Conservation (phyloP, 2,329 filamentous ascomycete genomes). For the Colletotrichum sublineola region DNA sequence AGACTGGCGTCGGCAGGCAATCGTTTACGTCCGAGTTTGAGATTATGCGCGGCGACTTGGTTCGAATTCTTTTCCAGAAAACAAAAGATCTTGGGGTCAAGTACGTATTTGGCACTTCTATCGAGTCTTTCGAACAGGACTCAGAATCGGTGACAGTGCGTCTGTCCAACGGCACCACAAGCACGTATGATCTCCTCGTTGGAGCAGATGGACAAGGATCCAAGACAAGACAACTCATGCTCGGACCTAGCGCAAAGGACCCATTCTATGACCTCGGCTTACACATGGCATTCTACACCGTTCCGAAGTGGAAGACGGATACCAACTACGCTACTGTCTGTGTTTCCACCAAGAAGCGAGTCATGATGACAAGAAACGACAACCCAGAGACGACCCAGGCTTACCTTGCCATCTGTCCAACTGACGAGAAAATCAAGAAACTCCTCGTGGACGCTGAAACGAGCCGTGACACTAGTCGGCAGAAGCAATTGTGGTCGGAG, state of each 20-base stretch:
- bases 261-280: constrained; percentile 46
- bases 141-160: constrained; percentile 52
- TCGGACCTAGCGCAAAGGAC: constrained; percentile 47
- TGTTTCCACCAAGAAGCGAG: constrained; percentile 14
- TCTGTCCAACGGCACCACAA: constrained; percentile 58
- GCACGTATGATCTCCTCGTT: constrained; percentile 65
- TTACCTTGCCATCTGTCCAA: constrained; percentile 26
- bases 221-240: constrained; percentile 58
- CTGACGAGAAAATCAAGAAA: constrained; percentile 21
- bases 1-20: constrained; percentile 58
- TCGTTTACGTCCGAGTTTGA: constrained; percentile 68
- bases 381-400: constrained; percentile 40
- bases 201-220: constrained; percentile 69
- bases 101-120: constrained; percentile 48
- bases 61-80: constrained; percentile 61
- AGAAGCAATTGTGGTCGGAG: constrained; percentile 51
- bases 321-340: constrained; percentile 34
- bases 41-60: constrained; percentile 71
- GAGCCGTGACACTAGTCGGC: constrained; percentile 39
- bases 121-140: constrained; percentile 50
- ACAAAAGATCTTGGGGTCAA: constrained; percentile 47
- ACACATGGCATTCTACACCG: constrained; percentile 52
- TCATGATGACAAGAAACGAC: constrained; percentile 31
- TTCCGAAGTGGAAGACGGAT: constrained; percentile 46
- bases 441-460: constrained; percentile 13